A percentile compares a stretch with the other conserved stretches of the same genome.
Conservation (phyloP, 768 basidiomycete species). For the Lactarius hatsudake region DNA sequence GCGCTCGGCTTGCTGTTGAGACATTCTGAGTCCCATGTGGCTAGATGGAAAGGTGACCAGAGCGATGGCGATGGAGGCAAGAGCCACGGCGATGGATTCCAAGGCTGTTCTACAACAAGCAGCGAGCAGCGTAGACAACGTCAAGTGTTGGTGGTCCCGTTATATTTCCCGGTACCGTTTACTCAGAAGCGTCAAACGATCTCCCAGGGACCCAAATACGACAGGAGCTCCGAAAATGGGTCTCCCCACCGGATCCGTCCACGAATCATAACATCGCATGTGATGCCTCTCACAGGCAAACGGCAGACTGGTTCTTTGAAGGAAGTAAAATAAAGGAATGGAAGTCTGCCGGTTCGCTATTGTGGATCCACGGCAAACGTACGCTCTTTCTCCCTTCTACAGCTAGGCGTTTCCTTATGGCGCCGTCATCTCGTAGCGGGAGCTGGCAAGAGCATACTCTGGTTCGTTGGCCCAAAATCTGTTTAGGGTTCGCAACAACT, state of each 20-base stretch:
- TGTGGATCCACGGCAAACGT: too few species aligned
- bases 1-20: background rate
- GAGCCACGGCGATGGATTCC: too few species aligned
- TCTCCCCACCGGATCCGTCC: background rate
- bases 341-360: too few species aligned
- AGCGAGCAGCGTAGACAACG: background rate
- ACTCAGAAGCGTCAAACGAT: background rate
- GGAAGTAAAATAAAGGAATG: too few species aligned
- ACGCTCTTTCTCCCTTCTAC: too few species aligned
- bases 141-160: background rate
- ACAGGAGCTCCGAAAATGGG: background rate
- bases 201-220: background rate
- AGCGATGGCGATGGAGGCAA: too few species aligned
- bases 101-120: background rate
- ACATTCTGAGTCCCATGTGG: background rate
- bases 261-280: slow-evolving; percentile 1
- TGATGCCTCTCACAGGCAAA: background rate
- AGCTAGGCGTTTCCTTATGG: too few species aligned
- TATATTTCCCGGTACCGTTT: too few species aligned
- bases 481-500: too few species aligned
- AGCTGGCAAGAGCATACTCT: too few species aligned
- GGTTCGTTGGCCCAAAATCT: too few species aligned
- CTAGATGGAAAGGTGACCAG: background rate
- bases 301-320: background rate
- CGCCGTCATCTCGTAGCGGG: too few species aligned